Base-by-base conservation (phyloP, 129 eudicot species). In the Ambrosia trifida region DNA sequence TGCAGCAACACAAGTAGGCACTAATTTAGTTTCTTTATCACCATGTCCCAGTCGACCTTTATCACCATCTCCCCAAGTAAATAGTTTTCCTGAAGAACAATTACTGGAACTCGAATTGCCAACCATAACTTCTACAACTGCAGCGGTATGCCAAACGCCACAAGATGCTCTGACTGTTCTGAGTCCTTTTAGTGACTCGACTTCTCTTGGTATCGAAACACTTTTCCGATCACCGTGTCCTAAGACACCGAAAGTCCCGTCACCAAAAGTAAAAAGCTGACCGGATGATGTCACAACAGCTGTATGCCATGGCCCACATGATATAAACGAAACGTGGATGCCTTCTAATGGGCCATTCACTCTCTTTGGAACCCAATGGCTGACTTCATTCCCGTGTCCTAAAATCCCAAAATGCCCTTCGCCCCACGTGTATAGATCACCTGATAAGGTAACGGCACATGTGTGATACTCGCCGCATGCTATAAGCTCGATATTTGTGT, bases 301-400 rank as follows among this genome's bases (percentile, higher is more conserved):
- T 14, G 99, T 94, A 76, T 94, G 99, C 97, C 97, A 94, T 28
- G 96, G 96, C 80, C 99, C 99, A 80, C 99, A 94, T 57, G 99
- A 85, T 17, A 94, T 86, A 41, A 75, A 86, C 3, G 87, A 66
- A 32, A 94, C 89, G 1, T 75, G 88, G 61, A 90, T 69, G 46
- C 93, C 90, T 36, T 94, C 99, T 49, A 90, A 63, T 17, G 80
- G 81, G 3, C 97, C 95, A 52, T 83, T 74, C n/a, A 94, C 86
- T 76, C 79, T 78, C 76, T 88, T 94, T 1, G 99, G 99, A 20
- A 94, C 80, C 92, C 97, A 94, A 68, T 90, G 96, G 46, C 91
- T 84, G 24, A 80, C 85, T 64, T 84, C 92, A 65, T 84, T 87
- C 46, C 87, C 88, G 19, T 89, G 96, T 17, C 98, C 98, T 61